phyloP scores from a whole-genome alignment of 1,284 basidiomycete genomes.

The Microbotryum violaceum region DNA sequence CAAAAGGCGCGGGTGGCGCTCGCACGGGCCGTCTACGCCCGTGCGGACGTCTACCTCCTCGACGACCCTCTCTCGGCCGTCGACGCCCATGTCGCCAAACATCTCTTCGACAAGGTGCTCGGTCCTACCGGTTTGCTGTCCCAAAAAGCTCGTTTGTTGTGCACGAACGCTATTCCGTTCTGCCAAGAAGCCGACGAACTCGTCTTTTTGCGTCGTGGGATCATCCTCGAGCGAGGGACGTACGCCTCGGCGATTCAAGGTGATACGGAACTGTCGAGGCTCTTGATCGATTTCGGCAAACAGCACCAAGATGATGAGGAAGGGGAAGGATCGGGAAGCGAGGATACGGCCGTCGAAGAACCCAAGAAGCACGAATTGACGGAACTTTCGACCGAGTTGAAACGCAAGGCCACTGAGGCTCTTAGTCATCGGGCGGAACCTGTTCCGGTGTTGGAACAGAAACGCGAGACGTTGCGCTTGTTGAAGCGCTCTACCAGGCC shows the following conservation, averaged over 20 bases:
- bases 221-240: constrained; percentile 60
- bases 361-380: constrained; percentile 32
- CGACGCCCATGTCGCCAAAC: constrained; percentile 64
- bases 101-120: constrained; percentile 68
- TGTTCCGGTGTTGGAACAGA: constrained; percentile 27
- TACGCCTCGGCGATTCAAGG: constrained; percentile 51
- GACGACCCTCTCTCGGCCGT: constrained; percentile 53
- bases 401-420: constrained; percentile 11
- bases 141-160: constrained; percentile 75
- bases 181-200: constrained; percentile 73
- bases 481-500: constrained; percentile 44
- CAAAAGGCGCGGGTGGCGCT: constrained; percentile 75
- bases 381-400: constrained; percentile 35
- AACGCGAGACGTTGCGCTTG: constrained; percentile 18
- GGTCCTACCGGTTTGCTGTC: constrained; percentile 79
- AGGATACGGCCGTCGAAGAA: constrained; percentile 42
- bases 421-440: constrained; percentile 26
- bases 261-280: constrained; percentile 64
- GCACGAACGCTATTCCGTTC: constrained; percentile 83
- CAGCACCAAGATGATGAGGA: constrained; percentile 37
- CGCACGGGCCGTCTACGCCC: constrained; percentile 69
- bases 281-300: constrained; percentile 55
- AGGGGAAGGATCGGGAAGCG: constrained; percentile 40
- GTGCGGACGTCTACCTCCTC: constrained; percentile 58
- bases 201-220: constrained; percentile 69